Conservation (phyloP, 371 early-diverging fungal species). For the Mucor velutinosus region DNA sequence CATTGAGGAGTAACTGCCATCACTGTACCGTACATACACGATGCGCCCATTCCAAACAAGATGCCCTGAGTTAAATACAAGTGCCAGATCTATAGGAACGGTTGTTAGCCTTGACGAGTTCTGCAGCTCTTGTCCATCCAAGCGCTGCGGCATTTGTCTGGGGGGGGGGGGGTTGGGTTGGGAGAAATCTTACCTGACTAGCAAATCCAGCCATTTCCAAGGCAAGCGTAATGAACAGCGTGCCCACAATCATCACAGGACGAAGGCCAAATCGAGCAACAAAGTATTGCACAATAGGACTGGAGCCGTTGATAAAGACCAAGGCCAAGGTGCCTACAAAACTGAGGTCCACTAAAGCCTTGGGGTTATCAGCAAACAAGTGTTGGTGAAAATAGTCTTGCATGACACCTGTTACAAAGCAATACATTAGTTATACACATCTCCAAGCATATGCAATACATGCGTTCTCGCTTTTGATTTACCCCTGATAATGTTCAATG, state of each 20-base stretch:
- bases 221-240: conserved; percentile 26
- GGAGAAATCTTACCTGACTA: conserved; percentile 43
- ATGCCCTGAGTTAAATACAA: conserved; percentile 33
- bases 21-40: conserved; percentile 16
- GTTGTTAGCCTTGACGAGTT: conserved; percentile 31
- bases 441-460: not conserved
- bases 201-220: conserved; percentile 42
- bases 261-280: conserved; percentile 27
- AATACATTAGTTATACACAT: not conserved
- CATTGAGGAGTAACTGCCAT: conserved; percentile 72
- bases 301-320: conserved; percentile 31
- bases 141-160: not conserved
- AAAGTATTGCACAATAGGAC: conserved; percentile 36
- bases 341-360: conserved; percentile 32
- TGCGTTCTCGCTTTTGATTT: not conserved
- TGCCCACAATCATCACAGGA: conserved; percentile 29
- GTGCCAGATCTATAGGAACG: conserved; percentile 50
- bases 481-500: too few species aligned
- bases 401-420: conserved; percentile 25
- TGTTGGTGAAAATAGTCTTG: conserved; percentile 29
- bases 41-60: conserved; percentile 51
- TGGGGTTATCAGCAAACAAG: conserved; percentile 18
- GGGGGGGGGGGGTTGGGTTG: too few species aligned
- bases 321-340: conserved; percentile 45
- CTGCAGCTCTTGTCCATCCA: not conserved